Evolutionary conservation across 2,329 filamentous ascomycete species (phyloP), one percentile per base, ranked within the genome.

Genomic region (Stagonosporopsis cucurbitacearum): DNA sequence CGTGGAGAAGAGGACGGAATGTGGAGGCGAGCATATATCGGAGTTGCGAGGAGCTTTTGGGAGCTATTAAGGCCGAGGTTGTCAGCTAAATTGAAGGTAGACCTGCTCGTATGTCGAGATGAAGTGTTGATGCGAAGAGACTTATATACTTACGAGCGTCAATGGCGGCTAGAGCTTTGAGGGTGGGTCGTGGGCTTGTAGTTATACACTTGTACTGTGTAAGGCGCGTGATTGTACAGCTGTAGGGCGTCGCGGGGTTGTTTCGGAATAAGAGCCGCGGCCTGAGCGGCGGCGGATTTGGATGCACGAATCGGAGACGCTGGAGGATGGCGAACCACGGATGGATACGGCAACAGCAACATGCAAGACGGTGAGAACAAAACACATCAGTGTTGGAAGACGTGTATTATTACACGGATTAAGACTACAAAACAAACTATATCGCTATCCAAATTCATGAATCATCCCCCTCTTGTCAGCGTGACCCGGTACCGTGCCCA

Each of bases 401-500:
- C 41, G 53, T 51, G 42, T 17, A 50, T 22, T 12, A 30, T 30
- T 58, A 55, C 44, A 55, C 39, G 28, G 26, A 60, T 58, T 62
- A 64, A 54, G 40, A 37, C 41, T 57, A 56, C 22, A 46, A 19
- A 51, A 54, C 49, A 44, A 43, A 54, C 42, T 39, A 49, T 49
- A 53, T 57, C 54, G 55, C 50, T 54, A 51, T 60, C 40, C 52
- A 60, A 63, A 56, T 37, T 66, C 67, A 61, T 67, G 41, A 66
- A 58, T 69, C 68, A 66, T 54, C 60, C 63, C 62, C 60, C 62
- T 53, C 51, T 52, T 44, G 35, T 37, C 45, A 40, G 35, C 53
- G 45, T 58, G 50, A 54, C 41, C 26, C 47, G 50, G 50, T 40
- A 25, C 57, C 43, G 50, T 40, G 22, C 57, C 43, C 60, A 50